Evolutionary conservation across 495 filamentous ascomycete genomes (phyloP), one percentile per base, ranked within the genome.

Genomic region (Talaromyces trachyspermus): DNA sequence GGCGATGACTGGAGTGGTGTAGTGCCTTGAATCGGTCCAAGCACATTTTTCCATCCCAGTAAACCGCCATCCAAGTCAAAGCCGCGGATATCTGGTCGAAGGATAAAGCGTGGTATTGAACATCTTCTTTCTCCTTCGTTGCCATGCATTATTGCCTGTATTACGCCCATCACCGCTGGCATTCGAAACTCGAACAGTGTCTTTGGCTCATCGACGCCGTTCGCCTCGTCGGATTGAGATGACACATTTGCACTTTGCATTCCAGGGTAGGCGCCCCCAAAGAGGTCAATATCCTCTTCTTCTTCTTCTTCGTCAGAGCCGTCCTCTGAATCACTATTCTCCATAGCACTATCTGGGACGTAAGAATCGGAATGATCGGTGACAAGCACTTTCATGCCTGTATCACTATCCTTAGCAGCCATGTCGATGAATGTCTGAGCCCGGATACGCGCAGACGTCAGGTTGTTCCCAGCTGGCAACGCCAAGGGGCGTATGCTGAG

Each of bases 371-470:
- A 72, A 36, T 64, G 63, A 53, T 74, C 70, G 17, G 68, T 69
- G 22, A 74, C 65, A 10, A 71, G 32, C 1, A 71, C 62, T 14
- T 49, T 58, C 64, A 72, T 63, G 14, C 69, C 69, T 1, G 55
- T 56, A 50, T 72, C 69, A 1, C 62, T 65, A 41, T 71, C 66
- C 47, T 68, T 72, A 10, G 59, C 58, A 3, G 70, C 70, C 62
- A 70, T 72, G 35, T 74, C 70, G 33, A 74, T 74, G 36, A 71
- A 71, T 0, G 68, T 72, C 42, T 74, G 70, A 1, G 70, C 69
- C 15, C 70, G 66, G 24, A 74, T 72, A 4, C 70, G 69, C 5
- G 70, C 62, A 11, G 68, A 71, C 3, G 68, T 72, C 49, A 74
- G 40, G 33, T 72, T 71, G 41, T 72, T 74, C 2, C 69, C 69